Evolutionary conservation across 257 asterid genomes (phyloP).

Genomic region (Pogostemon cablin): DNA sequence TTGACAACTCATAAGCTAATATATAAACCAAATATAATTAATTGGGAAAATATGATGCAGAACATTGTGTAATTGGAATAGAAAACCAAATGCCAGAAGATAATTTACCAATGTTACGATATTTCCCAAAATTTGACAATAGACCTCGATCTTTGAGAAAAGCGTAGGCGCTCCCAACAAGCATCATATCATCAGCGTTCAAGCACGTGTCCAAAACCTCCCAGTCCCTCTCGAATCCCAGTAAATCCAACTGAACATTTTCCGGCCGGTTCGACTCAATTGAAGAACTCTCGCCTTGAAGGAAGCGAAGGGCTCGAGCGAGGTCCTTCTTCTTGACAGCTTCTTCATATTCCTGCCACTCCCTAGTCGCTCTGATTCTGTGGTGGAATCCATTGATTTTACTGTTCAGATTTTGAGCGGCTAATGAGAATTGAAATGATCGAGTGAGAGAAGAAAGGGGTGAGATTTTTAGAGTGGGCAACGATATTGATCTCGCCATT

Average conservation of each 20-base stretch:
- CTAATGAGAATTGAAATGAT: conserved; percentile 9
- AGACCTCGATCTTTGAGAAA: conserved; percentile 69
- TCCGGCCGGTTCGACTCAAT: conserved; percentile 32
- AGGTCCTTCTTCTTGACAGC: conserved; percentile 90
- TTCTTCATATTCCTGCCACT: conserved; percentile 89
- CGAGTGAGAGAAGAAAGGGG: conserved; percentile 19
- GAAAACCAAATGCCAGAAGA: neutral
- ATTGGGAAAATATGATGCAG: neutral
- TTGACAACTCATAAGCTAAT: neutral
- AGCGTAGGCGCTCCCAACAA: conserved; percentile 75
- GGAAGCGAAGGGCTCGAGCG: conserved; percentile 82
- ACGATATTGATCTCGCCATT: conserved; percentile 41
- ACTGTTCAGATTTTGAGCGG: conserved; percentile 2
- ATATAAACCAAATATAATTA: neutral
- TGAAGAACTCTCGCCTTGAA: conserved; percentile 48
- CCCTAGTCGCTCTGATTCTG: conserved; percentile 58
- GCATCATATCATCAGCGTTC: conserved; percentile 96
- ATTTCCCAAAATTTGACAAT: conserved; percentile 74
- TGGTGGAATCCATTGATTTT: conserved; percentile 12
- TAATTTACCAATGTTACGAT: conserved; percentile 63
- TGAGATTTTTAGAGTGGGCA: conserved; percentile 18
- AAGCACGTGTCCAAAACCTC: conserved; percentile 82
- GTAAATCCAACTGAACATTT: conserved; percentile 29
- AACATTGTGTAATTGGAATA: neutral
- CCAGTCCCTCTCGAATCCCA: conserved; percentile 68